Conservation (phyloP, 148 eudicot species). For the Drosera capensis region DNA sequence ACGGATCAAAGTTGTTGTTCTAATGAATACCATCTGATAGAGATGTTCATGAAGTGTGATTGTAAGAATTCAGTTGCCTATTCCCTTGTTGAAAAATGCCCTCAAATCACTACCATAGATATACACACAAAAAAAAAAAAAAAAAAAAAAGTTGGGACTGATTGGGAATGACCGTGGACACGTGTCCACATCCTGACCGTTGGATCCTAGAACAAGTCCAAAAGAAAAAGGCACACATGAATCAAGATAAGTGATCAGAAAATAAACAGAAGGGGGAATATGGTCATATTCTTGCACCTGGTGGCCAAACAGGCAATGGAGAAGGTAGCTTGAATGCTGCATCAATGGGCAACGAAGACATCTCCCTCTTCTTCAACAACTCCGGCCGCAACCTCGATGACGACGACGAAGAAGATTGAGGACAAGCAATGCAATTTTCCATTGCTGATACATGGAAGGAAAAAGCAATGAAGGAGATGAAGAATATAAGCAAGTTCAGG, state of each 20-base stretch:
- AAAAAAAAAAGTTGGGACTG: too few species aligned
- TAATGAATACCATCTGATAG: too few species aligned
- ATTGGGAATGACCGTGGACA: too few species aligned
- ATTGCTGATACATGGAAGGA: constrained; percentile 3
- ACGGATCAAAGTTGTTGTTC: too few species aligned
- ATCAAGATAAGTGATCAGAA: too few species aligned
- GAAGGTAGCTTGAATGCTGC: constrained; percentile 19
- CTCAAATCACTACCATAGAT: background rate
- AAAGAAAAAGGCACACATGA: too few species aligned
- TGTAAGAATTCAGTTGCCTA: too few species aligned
- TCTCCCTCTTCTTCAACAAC: constrained; percentile 2
- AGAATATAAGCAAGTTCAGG: background rate
- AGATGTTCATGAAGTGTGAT: too few species aligned
- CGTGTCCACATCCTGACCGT: too few species aligned
- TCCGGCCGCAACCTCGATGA: background rate
- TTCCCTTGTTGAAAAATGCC: too few species aligned
- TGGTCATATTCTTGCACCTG: too few species aligned
- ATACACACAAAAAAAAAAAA: background rate
- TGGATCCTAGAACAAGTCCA: too few species aligned
- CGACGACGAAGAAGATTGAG: background rate
- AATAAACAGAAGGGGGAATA: background rate
- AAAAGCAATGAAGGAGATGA: background rate
- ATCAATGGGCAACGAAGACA: constrained; percentile 17
- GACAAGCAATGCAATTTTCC: constrained; percentile 12
- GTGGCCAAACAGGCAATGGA: constrained; percentile 20